Base-by-base conservation (phyloP, 768 basidiomycete genomes). In the Chalciporus chontae region DNA sequence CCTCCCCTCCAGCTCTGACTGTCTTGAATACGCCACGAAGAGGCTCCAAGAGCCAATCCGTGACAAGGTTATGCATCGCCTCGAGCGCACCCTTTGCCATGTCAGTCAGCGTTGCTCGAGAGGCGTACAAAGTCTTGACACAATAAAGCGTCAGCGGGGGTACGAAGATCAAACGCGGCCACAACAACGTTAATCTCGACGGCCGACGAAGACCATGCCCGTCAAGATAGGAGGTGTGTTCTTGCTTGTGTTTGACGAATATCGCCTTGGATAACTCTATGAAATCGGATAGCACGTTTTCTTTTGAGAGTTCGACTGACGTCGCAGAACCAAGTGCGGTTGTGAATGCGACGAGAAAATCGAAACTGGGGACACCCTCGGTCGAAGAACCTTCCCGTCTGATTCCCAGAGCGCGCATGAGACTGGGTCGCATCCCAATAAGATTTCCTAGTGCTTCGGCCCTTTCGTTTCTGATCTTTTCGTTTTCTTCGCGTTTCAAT, bases 11-110 rank as follows among this genome's bases (percentile, higher is more conserved):
- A 4, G 85, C 77, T 43, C 91, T 76, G 18, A 99, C 81, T 0
- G 95, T 97, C 56, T 83, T 82, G 5, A 90, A 64, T 10, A 98
- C 84, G 8, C 83, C 90, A 42, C 76, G 77, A n/a, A 95, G 60
- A 3, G 95, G 95, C 47, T 92, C 89, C 42, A 95, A 68, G 10
- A 97, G 73, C 88, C 93, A 97, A 42, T 84, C 86, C 17, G 77
- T 72, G 53, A 92, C 70, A 63, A 98, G 94, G 0, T 84, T 85
- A 19, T 72, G 71, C 7, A 80, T 58, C 0, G 93, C 94, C 58
- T 86, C 81, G 31, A 74, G 63, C 0, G 81, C 77, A 53, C 90
- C 85, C n/a, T 53, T 51, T 4, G 77, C 75, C 44, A 87, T 70
- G 38, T 82, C 76, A 7, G 69, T 48, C 43, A 94, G 59, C 29